These are phyloP conservation scores for Ustilaginoidea virens DNA, from an alignment of 2,329 filamentous ascomycete genomes.

Conservation along the genomic window DNA sequence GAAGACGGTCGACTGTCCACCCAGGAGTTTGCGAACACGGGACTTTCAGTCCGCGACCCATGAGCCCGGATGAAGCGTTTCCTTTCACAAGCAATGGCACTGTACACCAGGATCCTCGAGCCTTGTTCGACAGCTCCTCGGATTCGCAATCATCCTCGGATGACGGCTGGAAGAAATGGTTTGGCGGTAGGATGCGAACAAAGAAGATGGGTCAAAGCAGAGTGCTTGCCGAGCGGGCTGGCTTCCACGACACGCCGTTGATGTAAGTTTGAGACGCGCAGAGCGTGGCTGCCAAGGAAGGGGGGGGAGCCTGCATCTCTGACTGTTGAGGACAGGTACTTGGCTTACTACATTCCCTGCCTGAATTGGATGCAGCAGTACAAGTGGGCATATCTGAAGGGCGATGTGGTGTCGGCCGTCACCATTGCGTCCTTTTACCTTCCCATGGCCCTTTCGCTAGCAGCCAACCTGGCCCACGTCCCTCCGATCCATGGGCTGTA, in stretches of 20 bases:
- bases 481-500: slow-evolving; percentile 91
- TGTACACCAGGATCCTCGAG: slow-evolving; percentile 16
- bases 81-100: slow-evolving; percentile 15
- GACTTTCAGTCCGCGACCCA: slow-evolving; percentile 56
- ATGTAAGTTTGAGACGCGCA: too few species aligned
- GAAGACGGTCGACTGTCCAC: slow-evolving; percentile 10
- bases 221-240: slow-evolving; percentile 55
- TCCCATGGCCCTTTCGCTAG: slow-evolving; percentile 88
- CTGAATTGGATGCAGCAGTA: slow-evolving; percentile 87
- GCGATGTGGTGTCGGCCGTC: slow-evolving; percentile 74
- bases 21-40: slow-evolving; percentile 51
- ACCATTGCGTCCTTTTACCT: slow-evolving; percentile 99
- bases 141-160: slow-evolving; percentile 22
- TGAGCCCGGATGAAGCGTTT: slow-evolving; percentile 26
- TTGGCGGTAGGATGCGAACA: slow-evolving; percentile 35
- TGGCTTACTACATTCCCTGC: slow-evolving; percentile 86
- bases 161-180: slow-evolving; percentile 32
- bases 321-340: slow-evolving; percentile 42
- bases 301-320: too few species aligned
- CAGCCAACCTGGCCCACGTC: slow-evolving; percentile 81
- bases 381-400: slow-evolving; percentile 62
- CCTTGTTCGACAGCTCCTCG: slow-evolving; percentile 22
- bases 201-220: slow-evolving; percentile 61
- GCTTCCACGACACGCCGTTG: slow-evolving; percentile 53
- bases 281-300: too few species aligned